Conservation (phyloP, 495 filamentous ascomycete genomes). For the Friedmanniomyces simplex region DNA sequence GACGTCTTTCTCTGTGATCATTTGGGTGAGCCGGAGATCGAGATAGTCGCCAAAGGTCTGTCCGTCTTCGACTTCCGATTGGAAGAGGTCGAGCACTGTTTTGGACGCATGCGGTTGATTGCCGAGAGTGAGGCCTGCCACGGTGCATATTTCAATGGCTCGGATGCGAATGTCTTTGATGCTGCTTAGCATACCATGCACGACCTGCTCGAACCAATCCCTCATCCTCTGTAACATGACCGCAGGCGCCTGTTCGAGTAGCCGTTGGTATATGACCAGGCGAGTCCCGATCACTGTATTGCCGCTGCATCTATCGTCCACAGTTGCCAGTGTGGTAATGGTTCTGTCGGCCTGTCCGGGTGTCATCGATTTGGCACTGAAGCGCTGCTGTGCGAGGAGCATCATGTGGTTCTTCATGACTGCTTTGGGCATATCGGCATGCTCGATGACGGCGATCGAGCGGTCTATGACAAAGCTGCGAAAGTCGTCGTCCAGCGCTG, state of each 20-base stretch:
- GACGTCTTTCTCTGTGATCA: conserved; percentile 47
- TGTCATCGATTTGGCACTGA: conserved; percentile 62
- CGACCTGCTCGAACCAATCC: conserved; percentile 72
- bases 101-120: conserved; percentile 53
- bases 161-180: conserved; percentile 61
- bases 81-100: conserved; percentile 55
- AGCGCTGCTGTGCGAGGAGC: conserved; percentile 65
- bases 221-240: conserved; percentile 50
- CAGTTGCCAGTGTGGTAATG: conserved; percentile 53
- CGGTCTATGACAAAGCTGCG: conserved; percentile 69
- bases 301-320: conserved; percentile 66
- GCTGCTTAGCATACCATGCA: conserved; percentile 67
- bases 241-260: conserved; percentile 56
- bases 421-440: conserved; percentile 59
- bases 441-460: conserved; percentile 56
- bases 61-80: conserved; percentile 47
- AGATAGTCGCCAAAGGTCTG: conserved; percentile 55
- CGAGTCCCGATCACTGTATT: conserved; percentile 65
- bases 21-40: conserved; percentile 53
- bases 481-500: conserved; percentile 62
- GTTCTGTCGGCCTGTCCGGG: conserved; percentile 53
- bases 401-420: conserved; percentile 67
- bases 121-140: conserved; percentile 54
- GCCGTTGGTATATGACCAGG: conserved; percentile 61
- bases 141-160: conserved; percentile 63